A percentile compares a stretch with the other conserved stretches of the same genome.
These are phyloP conservation scores for Candida pini DNA, from an alignment of 805 yeast species.

Conservation along the genomic window DNA sequence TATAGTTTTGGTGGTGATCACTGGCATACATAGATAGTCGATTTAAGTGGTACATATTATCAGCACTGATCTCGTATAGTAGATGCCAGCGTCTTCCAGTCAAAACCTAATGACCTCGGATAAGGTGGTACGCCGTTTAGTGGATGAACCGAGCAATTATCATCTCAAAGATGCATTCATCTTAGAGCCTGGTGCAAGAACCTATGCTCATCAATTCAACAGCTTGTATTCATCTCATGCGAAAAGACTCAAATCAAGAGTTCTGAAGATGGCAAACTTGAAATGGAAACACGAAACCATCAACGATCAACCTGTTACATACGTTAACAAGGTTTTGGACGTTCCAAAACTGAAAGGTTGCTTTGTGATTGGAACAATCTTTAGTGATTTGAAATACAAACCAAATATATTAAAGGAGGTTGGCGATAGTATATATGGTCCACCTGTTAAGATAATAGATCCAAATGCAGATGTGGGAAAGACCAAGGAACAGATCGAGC, in stretches of 20 bases:
- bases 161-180: constrained; percentile 6
- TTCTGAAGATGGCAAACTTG: constrained; percentile 36
- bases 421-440: constrained; percentile 49
- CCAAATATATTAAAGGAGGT: constrained; percentile 84
- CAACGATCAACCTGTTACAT: constrained; percentile 25
- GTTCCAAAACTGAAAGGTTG: constrained; percentile 54
- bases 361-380: constrained; percentile 86
- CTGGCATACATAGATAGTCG: no score
- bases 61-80: no score
- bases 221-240: constrained; percentile 50
- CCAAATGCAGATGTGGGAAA: constrained; percentile 25
- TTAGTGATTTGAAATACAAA: constrained; percentile 76
- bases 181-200: constrained; percentile 24
- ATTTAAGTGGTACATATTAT: no score
- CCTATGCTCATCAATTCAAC: constrained; percentile 54
- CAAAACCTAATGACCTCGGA: constrained; percentile 19
- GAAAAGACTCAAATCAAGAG: constrained; percentile 39
- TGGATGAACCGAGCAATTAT: constrained; percentile 8
- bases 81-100: neutral
- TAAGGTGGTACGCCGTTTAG: constrained; percentile 12
- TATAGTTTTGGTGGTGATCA: no score
- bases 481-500: constrained; percentile 6
- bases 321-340: constrained; percentile 51
- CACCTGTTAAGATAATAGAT: constrained; percentile 18
- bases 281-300: constrained; percentile 39